Evolutionary conservation across 352 stramenopile species (phyloP), one percentile per base, ranked within the genome.

Genomic region (Thraustochytrium striatum): DNA sequence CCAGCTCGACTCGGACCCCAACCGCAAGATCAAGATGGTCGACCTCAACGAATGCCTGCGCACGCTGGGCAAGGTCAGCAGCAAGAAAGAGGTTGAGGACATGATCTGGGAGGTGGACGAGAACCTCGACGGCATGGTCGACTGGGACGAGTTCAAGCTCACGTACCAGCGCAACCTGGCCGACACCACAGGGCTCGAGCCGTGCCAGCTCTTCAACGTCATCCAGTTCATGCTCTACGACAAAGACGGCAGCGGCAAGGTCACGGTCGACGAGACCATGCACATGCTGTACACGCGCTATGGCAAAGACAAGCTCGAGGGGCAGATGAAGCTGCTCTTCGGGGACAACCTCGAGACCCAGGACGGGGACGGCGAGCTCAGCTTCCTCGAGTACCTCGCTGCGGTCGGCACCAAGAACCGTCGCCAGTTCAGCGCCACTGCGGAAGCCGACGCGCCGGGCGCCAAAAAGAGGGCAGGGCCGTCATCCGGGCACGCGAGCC

Each of bases 51-150:
- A 97, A 44, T 92, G 91, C 52, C 91, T 98, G 82, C 96, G 95
- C 78, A 89, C 89, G 28, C 86, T 98, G 35, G 93, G 93, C 8
- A 97, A 97, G 72, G 89, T 91, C 38, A 91, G 86, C 72, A 87
- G 89, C 7, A 97, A 97, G 86, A 97, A 96, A 84, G 93, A 98
- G 82, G 94, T 98, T 58, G 91, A 92, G 65, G 93, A 98, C 72
- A 97, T 98, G 89, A 97, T 98, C 81, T 98, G 94, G 94, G 95
- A 98, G 85, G 94, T 96, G 16, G 95, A 98, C 84, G 94, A 98
- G 82, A 97, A 98, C 83, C 81, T 98, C 53, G 95, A 98, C 84
- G 92, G 90, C 32, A 87, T 89, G 43, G 88, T 97, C 53, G 92
- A 97, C 84, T 97, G 92, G 91, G 91, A 97, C 7, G 94, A 98